Base-by-base conservation (phyloP, 345 rosid genomes). In the Geranium brycei region DNA sequence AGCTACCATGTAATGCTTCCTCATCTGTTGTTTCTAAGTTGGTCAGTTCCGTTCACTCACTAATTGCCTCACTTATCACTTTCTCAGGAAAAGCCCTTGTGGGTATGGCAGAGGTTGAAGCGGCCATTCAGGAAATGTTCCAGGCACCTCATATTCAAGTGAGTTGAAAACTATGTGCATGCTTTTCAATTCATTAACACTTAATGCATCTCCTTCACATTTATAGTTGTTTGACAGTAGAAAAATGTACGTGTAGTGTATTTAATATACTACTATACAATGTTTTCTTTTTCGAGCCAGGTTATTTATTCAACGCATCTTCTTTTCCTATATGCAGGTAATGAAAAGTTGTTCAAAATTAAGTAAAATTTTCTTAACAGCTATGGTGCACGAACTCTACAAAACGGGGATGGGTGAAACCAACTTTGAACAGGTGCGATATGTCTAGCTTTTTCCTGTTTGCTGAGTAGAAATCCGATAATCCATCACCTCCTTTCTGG, bases 131-230 rank as follows among this genome's bases (percentile, higher is more conserved):
- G 72, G 98, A 89, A 69, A 89, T 92, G 97, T 89, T 92, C 72
- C 98, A 90, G 71, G 93, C 97, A 61, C 98, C 98, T 74, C 97
- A 92, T 79, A 81, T 92, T 72, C 96, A 86, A 81, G 97, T 87
- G 69, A 79, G 87, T 81, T 70, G 59, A 57, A 72, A 59, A 16
- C 35, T 28, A 30, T 65, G 11, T 56, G 61, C 19, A 40, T 19
- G 18, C 11, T 12, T 11, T 17, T 16, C n/a, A n/a, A n/a, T n/a
- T n/a, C 17, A 57, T 15, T 15, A 16, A 57, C 28, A 23, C 28
- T 23, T 23, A 23, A 47, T 47, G 55, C 3, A 7, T 7, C 55
- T 7, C 19, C 15, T 31, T 31, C 12, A 62, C 23, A n/a, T 16
- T 28, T 7, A 47, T 16, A 38, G 28, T 40, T n/a, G 0, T 6